Conservation (phyloP, 129 eudicot genomes). For the Lactuca saligna region DNA sequence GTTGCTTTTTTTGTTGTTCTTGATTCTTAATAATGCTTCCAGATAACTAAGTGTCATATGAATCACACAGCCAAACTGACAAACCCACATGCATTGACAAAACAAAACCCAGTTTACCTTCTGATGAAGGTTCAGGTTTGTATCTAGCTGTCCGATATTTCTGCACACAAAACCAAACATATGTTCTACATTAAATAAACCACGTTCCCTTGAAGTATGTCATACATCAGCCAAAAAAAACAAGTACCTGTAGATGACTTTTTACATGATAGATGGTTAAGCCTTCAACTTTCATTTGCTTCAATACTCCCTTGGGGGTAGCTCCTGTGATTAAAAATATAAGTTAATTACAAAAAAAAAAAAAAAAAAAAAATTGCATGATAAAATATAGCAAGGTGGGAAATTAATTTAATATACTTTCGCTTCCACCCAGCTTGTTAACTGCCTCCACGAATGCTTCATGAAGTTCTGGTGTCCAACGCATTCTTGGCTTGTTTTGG, state of each 20-base stretch:
- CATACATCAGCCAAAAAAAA: slow-evolving; percentile 7
- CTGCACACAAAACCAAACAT: slow-evolving; percentile 47
- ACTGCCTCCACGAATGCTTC: slow-evolving; percentile 96
- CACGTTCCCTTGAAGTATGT: background rate
- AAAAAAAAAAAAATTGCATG: background rate
- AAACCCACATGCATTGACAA: background rate
- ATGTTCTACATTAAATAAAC: slow-evolving; percentile 14
- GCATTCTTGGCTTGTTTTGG: slow-evolving; percentile 84
- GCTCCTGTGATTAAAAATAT: slow-evolving; percentile 61
- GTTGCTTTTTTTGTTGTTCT: background rate
- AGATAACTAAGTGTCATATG: slow-evolving; percentile 5
- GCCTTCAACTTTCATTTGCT: slow-evolving; percentile 86
- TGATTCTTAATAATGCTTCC: background rate
- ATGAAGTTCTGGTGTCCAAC: slow-evolving; percentile 99
- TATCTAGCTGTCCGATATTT: slow-evolving; percentile 98
- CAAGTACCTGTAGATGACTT: slow-evolving; percentile 88
- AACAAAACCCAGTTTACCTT: slow-evolving; percentile 43
- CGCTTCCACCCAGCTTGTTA: slow-evolving; percentile 96
- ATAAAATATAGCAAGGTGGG: slow-evolving; percentile 8
- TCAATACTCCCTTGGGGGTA: slow-evolving; percentile 94
- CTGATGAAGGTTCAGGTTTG: slow-evolving; percentile 75
- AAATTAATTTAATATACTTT: slow-evolving; percentile 46
- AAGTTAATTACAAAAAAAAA: slow-evolving; percentile 9
- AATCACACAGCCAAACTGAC: background rate
- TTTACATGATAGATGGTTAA: slow-evolving; percentile 95